Evolutionary conservation across 495 filamentous ascomycete species (phyloP), one percentile per base, ranked within the genome.

Genomic region (Penicillium dipodomyicola): DNA sequence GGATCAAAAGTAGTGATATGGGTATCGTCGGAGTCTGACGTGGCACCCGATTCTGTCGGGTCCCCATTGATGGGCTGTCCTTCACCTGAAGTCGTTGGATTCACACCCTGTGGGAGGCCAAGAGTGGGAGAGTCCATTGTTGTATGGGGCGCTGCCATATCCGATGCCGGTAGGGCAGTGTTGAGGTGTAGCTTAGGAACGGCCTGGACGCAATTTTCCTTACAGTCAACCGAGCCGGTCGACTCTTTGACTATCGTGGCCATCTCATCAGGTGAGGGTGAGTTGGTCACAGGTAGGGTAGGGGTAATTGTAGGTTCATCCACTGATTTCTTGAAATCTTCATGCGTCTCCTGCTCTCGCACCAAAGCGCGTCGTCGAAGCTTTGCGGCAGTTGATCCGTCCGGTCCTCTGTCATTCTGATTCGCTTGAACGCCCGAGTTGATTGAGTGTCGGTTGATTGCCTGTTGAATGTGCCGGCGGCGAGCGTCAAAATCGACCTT

Each of bases 401-500:
- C 80, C 55, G 77, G 81, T 56, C 80, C 42, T 40, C 10, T 48
- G 4, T 52, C 49, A 52, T 52, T 79, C 64, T 90, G 83, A 63
- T 74, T 86, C 63, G 88, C 86, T 58, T 85, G 81, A 42, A 92
- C 83, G 20, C 86, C 88, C 53, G 86, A 86, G 5, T 17, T 46
- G 27, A n/a, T 14, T 30, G 44, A 17, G 27, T 48, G 45, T 32
- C 45, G 45, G 45, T 86, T 91, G 60, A 93, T 90, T 1, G 89
- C 89, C 45, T 89, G 82, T 61, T 91, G 86, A 55, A 93, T 93
- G 42, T 80, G 84, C 56, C 88, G 87, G 48, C 90, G 80, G 27
- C 89, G 80, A 44, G 86, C 87, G 35, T 83, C 89, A 63, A 92
- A 92, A 68, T 95, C 88, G 29, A 91, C 87, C 53, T 83, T 82